A percentile compares a stretch with the other conserved stretches of the same genome.
Conservation (phyloP, 2,329 filamentous ascomycete species). For the Didymella exigua region DNA sequence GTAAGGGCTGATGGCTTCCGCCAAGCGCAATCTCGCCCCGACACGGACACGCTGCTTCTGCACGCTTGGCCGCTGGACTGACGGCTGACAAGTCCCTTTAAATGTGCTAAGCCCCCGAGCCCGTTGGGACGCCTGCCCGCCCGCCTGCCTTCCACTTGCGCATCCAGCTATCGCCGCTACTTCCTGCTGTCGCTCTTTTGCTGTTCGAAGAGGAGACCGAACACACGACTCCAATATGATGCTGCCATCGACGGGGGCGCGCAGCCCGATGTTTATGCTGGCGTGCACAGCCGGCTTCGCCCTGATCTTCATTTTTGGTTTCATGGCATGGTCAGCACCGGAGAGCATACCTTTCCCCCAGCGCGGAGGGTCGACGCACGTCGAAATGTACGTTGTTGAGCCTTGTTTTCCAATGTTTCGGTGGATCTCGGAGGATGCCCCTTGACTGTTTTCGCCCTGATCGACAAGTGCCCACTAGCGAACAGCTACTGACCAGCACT, state of each 20-base stretch:
- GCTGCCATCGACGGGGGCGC: conserved; percentile 39
- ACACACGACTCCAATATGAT: conserved; percentile 30
- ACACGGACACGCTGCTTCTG: conserved; percentile 24
- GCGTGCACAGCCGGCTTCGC: conserved; percentile 39
- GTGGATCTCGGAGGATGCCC: background rate
- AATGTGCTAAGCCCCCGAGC: conserved; percentile 30
- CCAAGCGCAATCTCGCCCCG: conserved; percentile 36
- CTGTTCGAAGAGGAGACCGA: conserved; percentile 5
- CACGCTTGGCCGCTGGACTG: conserved; percentile 28
- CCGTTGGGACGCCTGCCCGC: conserved; percentile 9
- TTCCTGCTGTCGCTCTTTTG: conserved; percentile 16
- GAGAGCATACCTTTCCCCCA: conserved; percentile 32
- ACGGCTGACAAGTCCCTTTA: conserved; percentile 29
- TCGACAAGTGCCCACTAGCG: background rate
- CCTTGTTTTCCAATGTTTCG: background rate
- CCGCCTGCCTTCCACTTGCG: conserved; percentile 20
- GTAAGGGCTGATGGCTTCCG: conserved; percentile 23
- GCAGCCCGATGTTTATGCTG: conserved; percentile 40
- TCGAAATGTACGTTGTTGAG: conserved; percentile 37
- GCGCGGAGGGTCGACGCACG: conserved; percentile 20
- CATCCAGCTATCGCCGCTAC: conserved; percentile 15
- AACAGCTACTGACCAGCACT: conserved; percentile 19
- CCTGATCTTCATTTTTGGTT: conserved; percentile 42
- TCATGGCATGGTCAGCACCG: conserved; percentile 44
- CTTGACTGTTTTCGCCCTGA: background rate